Evolutionary conservation across 495 filamentous ascomycete genomes (phyloP).

Genomic region (Rostrohypoxylon terebratum): DNA sequence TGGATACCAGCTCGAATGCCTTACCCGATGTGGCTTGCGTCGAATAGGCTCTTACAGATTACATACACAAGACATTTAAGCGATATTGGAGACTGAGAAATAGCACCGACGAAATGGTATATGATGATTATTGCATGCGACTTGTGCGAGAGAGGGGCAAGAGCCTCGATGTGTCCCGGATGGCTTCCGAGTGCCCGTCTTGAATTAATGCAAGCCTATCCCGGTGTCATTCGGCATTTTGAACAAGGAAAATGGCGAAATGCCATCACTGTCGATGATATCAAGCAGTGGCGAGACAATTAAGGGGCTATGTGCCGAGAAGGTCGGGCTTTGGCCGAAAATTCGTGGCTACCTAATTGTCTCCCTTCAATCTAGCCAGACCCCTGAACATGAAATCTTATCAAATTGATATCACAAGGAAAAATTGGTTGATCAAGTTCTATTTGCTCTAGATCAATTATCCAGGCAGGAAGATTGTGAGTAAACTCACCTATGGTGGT

Average conservation of each 20-base stretch:
- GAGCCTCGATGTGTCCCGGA: background rate
- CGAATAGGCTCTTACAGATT: background rate
- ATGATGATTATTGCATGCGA: conserved; percentile 1
- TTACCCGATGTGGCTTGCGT: background rate
- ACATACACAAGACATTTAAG: background rate
- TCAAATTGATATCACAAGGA: too few species aligned
- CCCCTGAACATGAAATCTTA: background rate
- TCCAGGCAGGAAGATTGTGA: too few species aligned
- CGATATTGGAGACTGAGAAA: background rate
- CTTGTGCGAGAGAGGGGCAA: background rate
- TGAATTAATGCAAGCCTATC: background rate
- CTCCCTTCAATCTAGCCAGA: background rate
- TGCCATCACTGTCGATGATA: background rate
- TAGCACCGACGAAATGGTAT: background rate
- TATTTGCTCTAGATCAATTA: too few species aligned
- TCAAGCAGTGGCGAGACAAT: background rate
- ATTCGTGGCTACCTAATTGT: background rate
- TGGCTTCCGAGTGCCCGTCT: background rate
- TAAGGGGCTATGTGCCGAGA: background rate
- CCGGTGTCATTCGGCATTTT: background rate
- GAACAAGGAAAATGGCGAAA: background rate
- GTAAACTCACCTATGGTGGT: too few species aligned
- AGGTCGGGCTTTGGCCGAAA: background rate
- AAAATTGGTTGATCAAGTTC: too few species aligned
- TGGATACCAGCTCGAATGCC: background rate